A percentile compares a stretch with the other conserved stretches of the same genome.
These are phyloP conservation scores for Zasmidium cellare DNA, from an alignment of 2,329 filamentous ascomycete species.

Conservation along the genomic window DNA sequence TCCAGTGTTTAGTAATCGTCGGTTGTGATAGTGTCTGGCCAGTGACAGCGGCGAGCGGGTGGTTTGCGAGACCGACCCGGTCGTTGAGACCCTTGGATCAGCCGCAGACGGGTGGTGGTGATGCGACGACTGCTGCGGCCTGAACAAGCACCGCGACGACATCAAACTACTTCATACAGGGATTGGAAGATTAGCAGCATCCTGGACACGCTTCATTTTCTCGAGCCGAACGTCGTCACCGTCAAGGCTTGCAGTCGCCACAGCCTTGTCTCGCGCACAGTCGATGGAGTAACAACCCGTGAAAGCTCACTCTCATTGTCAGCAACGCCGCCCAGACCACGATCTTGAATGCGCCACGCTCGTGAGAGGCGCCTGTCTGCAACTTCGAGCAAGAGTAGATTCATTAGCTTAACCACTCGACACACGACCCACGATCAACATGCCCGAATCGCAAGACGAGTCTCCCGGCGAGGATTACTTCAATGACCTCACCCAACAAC, in stretches of 20 bases:
- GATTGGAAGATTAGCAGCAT: too few relatives aligned
- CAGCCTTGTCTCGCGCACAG: too few relatives aligned
- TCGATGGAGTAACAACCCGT: background rate
- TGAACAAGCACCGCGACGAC: background rate
- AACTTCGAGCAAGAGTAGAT: background rate
- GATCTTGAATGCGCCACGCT: background rate
- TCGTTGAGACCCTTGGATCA: background rate
- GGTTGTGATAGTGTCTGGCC: too few relatives aligned
- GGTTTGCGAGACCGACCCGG: background rate
- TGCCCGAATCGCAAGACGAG: conserved; percentile 23
- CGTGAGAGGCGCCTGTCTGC: background rate
- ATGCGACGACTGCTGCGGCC: background rate
- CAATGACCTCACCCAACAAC: conserved; percentile 56
- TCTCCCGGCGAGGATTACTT: conserved; percentile 49
- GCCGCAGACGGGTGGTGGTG: background rate
- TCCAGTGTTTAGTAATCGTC: background rate
- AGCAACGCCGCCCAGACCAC: background rate
- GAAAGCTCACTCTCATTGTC: background rate
- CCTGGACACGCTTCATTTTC: too few relatives aligned
- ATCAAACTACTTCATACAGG: too few relatives aligned
- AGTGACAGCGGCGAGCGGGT: background rate
- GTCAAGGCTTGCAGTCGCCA: too few relatives aligned
- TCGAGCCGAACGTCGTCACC: too few relatives aligned
- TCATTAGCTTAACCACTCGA: background rate
- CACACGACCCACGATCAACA: background rate